Base-by-base conservation (phyloP, 192 early-diverging fungal species). In the Dissophora globulifera region DNA sequence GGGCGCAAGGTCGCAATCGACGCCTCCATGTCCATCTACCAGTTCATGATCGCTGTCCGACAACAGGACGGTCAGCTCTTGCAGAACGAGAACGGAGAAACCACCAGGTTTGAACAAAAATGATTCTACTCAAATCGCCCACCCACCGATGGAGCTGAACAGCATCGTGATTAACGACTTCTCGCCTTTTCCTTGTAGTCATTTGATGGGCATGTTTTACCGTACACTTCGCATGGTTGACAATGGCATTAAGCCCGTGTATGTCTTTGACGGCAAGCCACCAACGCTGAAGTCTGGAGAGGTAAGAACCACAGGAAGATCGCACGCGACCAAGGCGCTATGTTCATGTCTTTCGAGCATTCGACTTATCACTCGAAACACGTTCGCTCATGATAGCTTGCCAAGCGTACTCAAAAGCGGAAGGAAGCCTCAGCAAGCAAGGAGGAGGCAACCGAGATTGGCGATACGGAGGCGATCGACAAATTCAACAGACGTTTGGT, bases 201-300 rank as follows among this genome's bases (percentile, higher is more conserved):
- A 99, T 75, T 84, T 99, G 38, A 93, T 98, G 86, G 97, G 97
- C 4, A 89, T 97, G 78, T 93, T 99, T 50, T 96, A 99, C 79
- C 92, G 97, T 12, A 98, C 96, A 1, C 91, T 97, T 30, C 88
- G 93, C 38, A 97, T 99, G 95, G 84, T 97, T 1, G 96, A 99
- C 61, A 95, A 90, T 57, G 97, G 97, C 26, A 91, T 99, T 63
- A 97, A 97, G 79, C 96, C 96, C 0, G 83, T 92, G 1, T 99
- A 99, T 79, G 96, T 99, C 27, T 99, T 99, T 84, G 97, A 99
- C 78, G 97, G 97, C 55, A 96, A 96, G 65, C 96, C 97, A 30
- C 97, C 97, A 6, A 89, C 75, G 0, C 67, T 99, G 79, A 99
- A 99, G 72, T 88, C 90, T 11, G 92, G 90, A 42, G 96, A 99